Percentiles rank a stretch among this genome's conserved stretches.
Conservation (phyloP, 2,329 filamentous ascomycete genomes). For the Aspergillus sojae region DNA sequence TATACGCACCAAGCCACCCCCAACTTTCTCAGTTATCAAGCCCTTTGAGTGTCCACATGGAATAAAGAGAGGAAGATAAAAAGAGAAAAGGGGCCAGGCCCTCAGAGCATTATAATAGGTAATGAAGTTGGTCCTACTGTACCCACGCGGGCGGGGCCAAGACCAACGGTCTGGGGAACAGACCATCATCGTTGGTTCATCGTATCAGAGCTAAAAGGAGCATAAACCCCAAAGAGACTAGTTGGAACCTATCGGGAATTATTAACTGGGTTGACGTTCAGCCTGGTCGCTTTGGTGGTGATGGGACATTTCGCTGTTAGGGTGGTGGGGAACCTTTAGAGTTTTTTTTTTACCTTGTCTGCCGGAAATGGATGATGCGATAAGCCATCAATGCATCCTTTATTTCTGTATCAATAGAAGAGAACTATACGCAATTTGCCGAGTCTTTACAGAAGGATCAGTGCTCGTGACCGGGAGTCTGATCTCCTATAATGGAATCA, state of each 20-base stretch:
- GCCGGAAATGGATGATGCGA: too few species aligned
- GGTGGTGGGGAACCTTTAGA: not conserved
- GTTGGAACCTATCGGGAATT: not conserved
- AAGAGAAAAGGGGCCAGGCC: not conserved
- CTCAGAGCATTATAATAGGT: not conserved
- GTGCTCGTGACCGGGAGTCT: too few species aligned
- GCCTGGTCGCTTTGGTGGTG: not conserved
- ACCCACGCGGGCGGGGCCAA: not conserved
- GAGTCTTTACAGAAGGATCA: not conserved
- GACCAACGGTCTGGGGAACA: not conserved
- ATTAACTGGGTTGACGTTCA: not conserved
- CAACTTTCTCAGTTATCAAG: not conserved
- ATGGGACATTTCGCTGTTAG: too few species aligned
- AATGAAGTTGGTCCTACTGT: not conserved
- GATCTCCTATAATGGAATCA: not conserved
- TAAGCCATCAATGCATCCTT: not conserved
- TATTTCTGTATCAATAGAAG: not conserved
- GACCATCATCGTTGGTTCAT: not conserved
- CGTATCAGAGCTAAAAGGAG: not conserved
- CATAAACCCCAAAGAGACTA: not conserved
- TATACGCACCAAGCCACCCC: not conserved
- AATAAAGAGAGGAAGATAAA: slow-evolving; percentile 14
- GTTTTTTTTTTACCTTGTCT: too few species aligned
- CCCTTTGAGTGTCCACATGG: slow-evolving; percentile 9
- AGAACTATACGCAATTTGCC: not conserved